Evolutionary conservation across 2,329 filamentous ascomycete species (phyloP).

Genomic region (Cladophialophora immunda): DNA sequence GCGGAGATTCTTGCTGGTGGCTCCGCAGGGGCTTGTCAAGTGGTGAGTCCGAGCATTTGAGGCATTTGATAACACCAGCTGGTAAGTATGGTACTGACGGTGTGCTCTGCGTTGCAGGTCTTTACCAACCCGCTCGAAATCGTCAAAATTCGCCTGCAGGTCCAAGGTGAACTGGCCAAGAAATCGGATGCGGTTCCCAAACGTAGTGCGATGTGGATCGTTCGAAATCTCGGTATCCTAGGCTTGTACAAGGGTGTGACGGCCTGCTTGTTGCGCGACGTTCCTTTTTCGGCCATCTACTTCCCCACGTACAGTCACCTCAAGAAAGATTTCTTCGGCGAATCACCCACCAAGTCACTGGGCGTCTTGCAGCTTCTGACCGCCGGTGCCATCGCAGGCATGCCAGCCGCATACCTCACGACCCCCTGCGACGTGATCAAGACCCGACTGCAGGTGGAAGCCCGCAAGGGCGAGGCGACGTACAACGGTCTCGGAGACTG

Average conservation of each 20-base stretch:
- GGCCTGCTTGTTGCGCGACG: conserved; percentile 92
- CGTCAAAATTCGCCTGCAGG: conserved; percentile 97
- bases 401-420: conserved; percentile 92
- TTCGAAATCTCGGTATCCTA: conserved; percentile 90
- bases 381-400: conserved; percentile 91
- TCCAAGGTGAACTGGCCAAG: conserved; percentile 95
- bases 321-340: conserved; percentile 93
- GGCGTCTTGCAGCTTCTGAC: conserved; percentile 90
- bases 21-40: conserved; percentile 90
- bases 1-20: conserved; percentile 89
- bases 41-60: conserved; percentile 69
- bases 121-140: conserved; percentile 99
- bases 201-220: conserved; percentile 97
- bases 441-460: conserved; percentile 96
- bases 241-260: conserved; percentile 97
- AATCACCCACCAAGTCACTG: conserved; percentile 81
- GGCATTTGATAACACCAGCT: conserved; percentile 7
- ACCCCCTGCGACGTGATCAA: conserved; percentile 99
- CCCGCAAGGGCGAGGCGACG: conserved; percentile 87
- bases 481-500: conserved; percentile 90
- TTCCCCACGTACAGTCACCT: conserved; percentile 96
- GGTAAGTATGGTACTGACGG: conserved; percentile 21
- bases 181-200: conserved; percentile 81
- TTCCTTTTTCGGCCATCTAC: conserved; percentile 98
- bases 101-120: conserved; percentile 63